Evolutionary conservation across 2,329 filamentous ascomycete species (phyloP), one percentile per base, ranked within the genome.

Genomic region (Immersiporthe knoxdaviesiana): DNA sequence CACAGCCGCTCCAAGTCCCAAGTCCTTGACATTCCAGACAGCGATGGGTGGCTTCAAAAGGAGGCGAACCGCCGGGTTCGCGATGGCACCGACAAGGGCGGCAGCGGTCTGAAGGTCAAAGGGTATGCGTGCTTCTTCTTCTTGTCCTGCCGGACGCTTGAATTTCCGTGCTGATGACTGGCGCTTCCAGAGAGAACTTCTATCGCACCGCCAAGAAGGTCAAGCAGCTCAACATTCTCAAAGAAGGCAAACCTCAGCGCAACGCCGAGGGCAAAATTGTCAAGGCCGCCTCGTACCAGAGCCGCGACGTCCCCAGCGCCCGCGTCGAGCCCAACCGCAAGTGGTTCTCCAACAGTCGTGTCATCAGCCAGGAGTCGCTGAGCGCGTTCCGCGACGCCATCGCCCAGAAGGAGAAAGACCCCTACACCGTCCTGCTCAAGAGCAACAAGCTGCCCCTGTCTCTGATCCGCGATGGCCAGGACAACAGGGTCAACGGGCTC

Each of bases 401-500:
- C 81, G 92, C 92, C 56, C 94, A 97, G 80, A 92, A 94, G 80
- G 90, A 92, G 65, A 90, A 90, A 24, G 94, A 99, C 77, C 96
- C 96, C 0, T 97, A 97, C 80, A 91, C 92, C 71, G 96, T 97
- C 71, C 88, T 98, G n/a, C 85, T 99, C 73, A 97, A 97, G 84
- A 92, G 92, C 74, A 98, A 98, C 81, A 98, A 98, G 84, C 86
- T 99, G 63, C 96, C 96, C 54, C 95, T 99, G 93, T 95, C 90
- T 74, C 83, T 99, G 79, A 97, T 99, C 77, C 87, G 90, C 71
- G 95, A 98, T 76, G 88, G 88, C 67, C 85, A 91, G 68, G 86
- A 90, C 61, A 67, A 68, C 58, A 67, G 61, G 16, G 87, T 90
- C 74, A 95, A 97, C 76, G 95, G 94, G 0, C 80, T 97, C 69